phyloP scores from a whole-genome alignment of 345 rosid species.

The Rhodamnia rubescens region DNA sequence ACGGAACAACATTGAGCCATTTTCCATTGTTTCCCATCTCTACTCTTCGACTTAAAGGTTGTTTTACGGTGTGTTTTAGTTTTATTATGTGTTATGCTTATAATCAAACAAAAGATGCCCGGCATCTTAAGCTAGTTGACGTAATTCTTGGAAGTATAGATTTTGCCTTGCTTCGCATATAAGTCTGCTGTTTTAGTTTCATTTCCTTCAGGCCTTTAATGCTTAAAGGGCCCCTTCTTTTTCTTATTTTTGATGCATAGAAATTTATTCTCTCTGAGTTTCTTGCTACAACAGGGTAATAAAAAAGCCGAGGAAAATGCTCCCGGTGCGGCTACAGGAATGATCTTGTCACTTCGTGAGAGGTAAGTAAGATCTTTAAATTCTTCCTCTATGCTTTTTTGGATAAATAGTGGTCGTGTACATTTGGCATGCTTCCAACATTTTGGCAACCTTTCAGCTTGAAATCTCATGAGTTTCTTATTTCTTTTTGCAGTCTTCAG shows the following conservation, averaged over 20 bases:
- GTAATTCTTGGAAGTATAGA: not conserved
- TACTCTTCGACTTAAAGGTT: not conserved
- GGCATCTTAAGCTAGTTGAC: not conserved
- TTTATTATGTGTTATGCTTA: not conserved
- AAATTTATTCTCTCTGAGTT: not conserved
- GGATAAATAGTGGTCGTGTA: not conserved
- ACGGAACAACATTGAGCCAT: not conserved
- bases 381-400: not conserved
- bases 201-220: not conserved
- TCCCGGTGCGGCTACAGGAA: conserved; percentile 63
- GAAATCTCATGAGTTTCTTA: not conserved
- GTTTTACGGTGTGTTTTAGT: not conserved
- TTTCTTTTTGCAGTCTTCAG: conserved; percentile 47
- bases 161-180: not conserved
- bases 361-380: conserved; percentile 30
- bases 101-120: not conserved
- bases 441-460: not conserved
- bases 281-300: conserved; percentile 34
- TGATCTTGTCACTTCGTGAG: conserved; percentile 85
- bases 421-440: not conserved
- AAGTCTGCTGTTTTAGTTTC: not conserved
- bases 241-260: not conserved
- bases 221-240: not conserved
- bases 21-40: not conserved
- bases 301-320: conserved; percentile 73